These are phyloP conservation scores for Entomortierella chlamydospora DNA, from an alignment of 192 early-diverging fungal genomes.

Conservation along the genomic window DNA sequence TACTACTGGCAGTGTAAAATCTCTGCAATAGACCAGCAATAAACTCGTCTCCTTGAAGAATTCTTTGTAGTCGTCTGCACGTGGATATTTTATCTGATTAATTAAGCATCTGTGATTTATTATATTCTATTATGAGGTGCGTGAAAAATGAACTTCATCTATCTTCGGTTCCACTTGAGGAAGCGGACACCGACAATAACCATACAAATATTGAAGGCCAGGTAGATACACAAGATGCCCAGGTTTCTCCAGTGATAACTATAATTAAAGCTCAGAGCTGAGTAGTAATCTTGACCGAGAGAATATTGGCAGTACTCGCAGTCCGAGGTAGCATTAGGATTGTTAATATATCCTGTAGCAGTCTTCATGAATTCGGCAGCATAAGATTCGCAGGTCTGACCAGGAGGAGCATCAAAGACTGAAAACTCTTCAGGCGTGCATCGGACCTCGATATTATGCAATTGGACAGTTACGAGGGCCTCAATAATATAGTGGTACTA, in stretches of 20 bases:
- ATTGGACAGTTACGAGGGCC: slow-evolving; percentile 69
- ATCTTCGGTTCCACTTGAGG: slow-evolving; percentile 50
- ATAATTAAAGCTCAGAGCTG: slow-evolving; percentile 60
- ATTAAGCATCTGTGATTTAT: background rate
- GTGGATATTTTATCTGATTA: too few species aligned
- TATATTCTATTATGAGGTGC: too few species aligned
- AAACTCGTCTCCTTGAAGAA: background rate
- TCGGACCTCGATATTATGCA: slow-evolving; percentile 57
- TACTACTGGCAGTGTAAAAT: background rate
- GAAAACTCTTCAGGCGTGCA: slow-evolving; percentile 67
- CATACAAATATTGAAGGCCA: slow-evolving; percentile 65
- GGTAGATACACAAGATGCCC: slow-evolving; percentile 71
- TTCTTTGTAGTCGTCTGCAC: too few species aligned
- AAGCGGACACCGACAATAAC: slow-evolving; percentile 55
- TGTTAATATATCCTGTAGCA: slow-evolving; percentile 70
- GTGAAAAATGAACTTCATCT: background rate
- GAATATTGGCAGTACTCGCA: slow-evolving; percentile 76
- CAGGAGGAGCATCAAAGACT: slow-evolving; percentile 64
- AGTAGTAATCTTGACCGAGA: slow-evolving; percentile 69
- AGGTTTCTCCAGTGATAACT: slow-evolving; percentile 76
- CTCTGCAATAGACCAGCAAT: background rate
- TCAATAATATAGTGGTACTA: slow-evolving; percentile 71
- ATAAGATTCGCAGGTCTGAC: slow-evolving; percentile 73
- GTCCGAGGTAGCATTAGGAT: slow-evolving; percentile 56
- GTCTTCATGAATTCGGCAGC: slow-evolving; percentile 62